A percentile compares a stretch with the other conserved stretches of the same genome.
phyloP scores from a whole-genome alignment of 148 eudicot species.

The Chenopodium formosanum region DNA sequence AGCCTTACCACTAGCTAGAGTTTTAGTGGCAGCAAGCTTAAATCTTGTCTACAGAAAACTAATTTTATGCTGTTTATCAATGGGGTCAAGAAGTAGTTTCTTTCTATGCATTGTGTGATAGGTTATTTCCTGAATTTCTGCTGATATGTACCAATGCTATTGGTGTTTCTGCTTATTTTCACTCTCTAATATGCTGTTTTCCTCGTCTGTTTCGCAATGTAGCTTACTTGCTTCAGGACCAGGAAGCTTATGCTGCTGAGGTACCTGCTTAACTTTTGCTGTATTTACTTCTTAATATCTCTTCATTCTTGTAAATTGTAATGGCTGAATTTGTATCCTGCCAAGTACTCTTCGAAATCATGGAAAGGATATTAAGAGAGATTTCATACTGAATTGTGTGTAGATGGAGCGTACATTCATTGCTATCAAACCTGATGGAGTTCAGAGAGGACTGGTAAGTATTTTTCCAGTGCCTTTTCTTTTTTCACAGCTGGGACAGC shows the following conservation, averaged over 20 bases:
- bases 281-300: not conserved
- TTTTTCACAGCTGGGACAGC: not conserved
- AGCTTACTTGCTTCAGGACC: slow-evolving; percentile 93
- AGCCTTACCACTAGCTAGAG: not conserved
- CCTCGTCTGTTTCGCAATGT: slow-evolving; percentile 14
- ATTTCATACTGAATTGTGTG: not conserved
- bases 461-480: not conserved
- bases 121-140: not conserved
- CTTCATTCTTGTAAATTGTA: not conserved
- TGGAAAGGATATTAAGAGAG: not conserved
- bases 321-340: not conserved
- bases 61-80: not conserved
- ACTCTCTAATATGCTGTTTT: not conserved
- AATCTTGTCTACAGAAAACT: slow-evolving; percentile 3
- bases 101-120: not conserved
- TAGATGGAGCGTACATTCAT: slow-evolving; percentile 96
- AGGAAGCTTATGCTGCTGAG: slow-evolving; percentile 88
- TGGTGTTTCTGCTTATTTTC: not conserved
- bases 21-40: not conserved
- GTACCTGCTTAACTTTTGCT: slow-evolving; percentile 31
- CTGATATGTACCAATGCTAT: not conserved
- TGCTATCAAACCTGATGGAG: slow-evolving; percentile 99
- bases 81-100: not conserved
- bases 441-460: slow-evolving; percentile 93
- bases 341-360: not conserved